Evolutionary conservation across 805 yeast species (phyloP), one percentile per base, ranked within the genome.

Genomic region (Saturnispora sanitii): DNA sequence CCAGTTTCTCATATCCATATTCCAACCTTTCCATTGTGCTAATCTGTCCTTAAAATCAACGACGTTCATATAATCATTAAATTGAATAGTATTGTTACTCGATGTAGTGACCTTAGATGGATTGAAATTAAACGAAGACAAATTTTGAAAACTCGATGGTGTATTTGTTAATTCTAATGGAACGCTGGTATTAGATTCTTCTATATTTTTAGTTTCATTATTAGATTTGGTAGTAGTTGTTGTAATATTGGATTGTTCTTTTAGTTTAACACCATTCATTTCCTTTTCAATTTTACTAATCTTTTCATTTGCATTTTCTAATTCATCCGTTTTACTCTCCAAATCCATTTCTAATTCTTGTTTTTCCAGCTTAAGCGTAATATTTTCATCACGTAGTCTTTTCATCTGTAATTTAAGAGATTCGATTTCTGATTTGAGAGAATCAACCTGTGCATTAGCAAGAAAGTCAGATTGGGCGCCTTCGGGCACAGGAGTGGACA

Each of bases 1-100:
- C 96, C 96, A 88, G 12, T 57, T 51, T 20, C 84, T 70, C 94
- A 88, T 83, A 53, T 88, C 95, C 3, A 86, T 71, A 53, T 81
- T 85, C 87, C 88, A 88, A 37, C 75, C 77, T 48, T 77, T 78
- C 94, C 94, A 88, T 48, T 75, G 76, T 54, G 69, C 66, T 48
- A 88, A 60, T 34, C 71, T 67, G 41, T 76, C 79, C 46, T 71
- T 66, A 47, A 75, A 68, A 50, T 75, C 77, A 11, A 70, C 70
- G 6, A 75, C 71, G 45, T 73, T 74, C 23, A 71, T 54, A 39
- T 67, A 66, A 33, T 59, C 53, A n/a, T 54, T 27, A 27, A 27
- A 27, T 27, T 27, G 30, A n/a, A 6, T 7, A 6, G 30, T 12
- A 12, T 11, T 6, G 6, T 11, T 41, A 27, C 15, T 25, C 9